Percentiles rank a stretch among this genome's conserved stretches.
Conservation (phyloP, 2,329 filamentous ascomycete genomes). For the Thyridium curvatum region DNA sequence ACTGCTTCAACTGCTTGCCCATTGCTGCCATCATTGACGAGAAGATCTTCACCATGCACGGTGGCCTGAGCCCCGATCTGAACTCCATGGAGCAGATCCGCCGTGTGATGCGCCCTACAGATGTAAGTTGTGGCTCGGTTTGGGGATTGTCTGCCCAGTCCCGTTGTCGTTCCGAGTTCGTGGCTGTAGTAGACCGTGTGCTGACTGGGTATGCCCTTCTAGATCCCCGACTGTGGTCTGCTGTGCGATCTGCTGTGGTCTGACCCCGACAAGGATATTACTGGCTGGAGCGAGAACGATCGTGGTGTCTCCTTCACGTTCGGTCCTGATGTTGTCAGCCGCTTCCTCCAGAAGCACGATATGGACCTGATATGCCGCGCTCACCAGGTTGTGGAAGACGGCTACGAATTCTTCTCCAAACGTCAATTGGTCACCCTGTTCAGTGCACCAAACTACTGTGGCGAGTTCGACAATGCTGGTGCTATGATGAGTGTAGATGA, state of each 20-base stretch:
- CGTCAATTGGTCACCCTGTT: conserved; percentile 95
- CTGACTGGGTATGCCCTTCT: conserved; percentile 7
- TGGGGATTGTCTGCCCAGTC: too few species aligned
- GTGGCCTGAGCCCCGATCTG: conserved; percentile 90
- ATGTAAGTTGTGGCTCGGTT: conserved; percentile 64
- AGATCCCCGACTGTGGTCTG: conserved; percentile 97
- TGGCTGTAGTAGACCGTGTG: background rate
- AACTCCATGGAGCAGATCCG: conserved; percentile 99
- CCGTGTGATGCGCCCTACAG: conserved; percentile 95
- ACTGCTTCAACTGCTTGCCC: conserved; percentile 98
- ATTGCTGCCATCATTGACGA: conserved; percentile 99
- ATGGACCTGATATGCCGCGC: conserved; percentile 99
- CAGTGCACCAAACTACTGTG: conserved; percentile 97
- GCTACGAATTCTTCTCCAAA: conserved; percentile 99
- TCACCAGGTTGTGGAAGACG: conserved; percentile 97
- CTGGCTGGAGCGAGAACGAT: conserved; percentile 98
- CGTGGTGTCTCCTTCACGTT: conserved; percentile 98
- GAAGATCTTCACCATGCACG: conserved; percentile 99
- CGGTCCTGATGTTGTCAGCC: conserved; percentile 91
- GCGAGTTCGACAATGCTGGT: conserved; percentile 98
- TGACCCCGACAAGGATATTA: conserved; percentile 98
- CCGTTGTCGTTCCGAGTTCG: too few species aligned
- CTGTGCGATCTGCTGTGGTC: conserved; percentile 98
- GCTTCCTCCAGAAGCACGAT: conserved; percentile 98
- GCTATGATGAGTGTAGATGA: conserved; percentile 99